Base-by-base conservation (phyloP, 345 rosid species). In the Populus nigra region DNA sequence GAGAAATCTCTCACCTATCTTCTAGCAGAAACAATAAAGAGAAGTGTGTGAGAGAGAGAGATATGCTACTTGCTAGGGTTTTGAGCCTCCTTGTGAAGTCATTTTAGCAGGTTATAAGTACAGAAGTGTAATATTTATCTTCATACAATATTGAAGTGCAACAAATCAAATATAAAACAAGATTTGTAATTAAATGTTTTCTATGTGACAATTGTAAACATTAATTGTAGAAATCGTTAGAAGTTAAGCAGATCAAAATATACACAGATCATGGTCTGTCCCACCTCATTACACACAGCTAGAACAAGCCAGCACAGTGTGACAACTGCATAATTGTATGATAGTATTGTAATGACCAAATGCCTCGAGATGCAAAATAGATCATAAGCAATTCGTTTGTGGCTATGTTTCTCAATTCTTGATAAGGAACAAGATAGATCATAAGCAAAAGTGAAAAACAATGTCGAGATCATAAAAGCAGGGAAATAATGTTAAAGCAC, bases 391-490 rank as follows among this genome's bases (percentile, higher is more conserved):
- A n/a, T 57, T 59, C 65, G 25, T 23, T 59, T 59, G 25, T 23
- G 27, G 65, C 65, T 10, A 59, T 59, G 65, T 23, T n/a, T n/a
- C 65, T 59, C 65, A n/a, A 3, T n/a, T 59, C 29, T 59, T 59
- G 29, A 23, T 4, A 15, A 39, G 45, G 50, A 38, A 68, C 27
- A 39, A 9, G 50, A 31, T 68, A 41, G 69, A 62, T 61, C 35
- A 73, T 38, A 43, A 29, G 55, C 12, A 69, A 83, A 41, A 10
- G 45, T 41, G 45, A 3, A 41, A 41, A 76, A 83, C 82, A 67
- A 77, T 85, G 82, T 71, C 72, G 76, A 74, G 76, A 83, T 81
- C 84, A 87, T 85, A 61, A 82, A 84, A 59, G 83, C 80, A 80
- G 83, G 61, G 71, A 83, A 77, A 76, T 47, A 47, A 59, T 10